A percentile compares a stretch with the other conserved stretches of the same genome.
phyloP scores from a whole-genome alignment of 306 rosid genomes.

The Pterocarpus macrocarpus region DNA sequence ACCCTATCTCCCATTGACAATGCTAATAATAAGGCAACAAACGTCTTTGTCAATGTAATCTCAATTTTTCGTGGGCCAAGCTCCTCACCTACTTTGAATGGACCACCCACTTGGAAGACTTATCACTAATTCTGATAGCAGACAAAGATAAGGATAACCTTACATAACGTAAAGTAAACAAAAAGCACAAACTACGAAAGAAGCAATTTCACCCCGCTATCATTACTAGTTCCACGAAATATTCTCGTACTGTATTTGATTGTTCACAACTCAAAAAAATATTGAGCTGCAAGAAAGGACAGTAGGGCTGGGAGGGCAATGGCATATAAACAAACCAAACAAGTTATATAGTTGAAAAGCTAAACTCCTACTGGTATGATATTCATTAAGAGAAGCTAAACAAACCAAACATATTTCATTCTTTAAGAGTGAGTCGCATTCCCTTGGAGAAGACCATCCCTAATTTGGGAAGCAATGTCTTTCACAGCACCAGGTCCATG shows the following conservation, averaged over 20 bases:
- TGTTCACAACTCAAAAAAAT: slow-evolving; percentile 5
- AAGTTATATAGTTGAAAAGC: background rate
- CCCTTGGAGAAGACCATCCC: slow-evolving; percentile 86
- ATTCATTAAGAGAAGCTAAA: no score
- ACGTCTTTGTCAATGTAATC: no score
- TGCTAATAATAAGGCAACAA: no score
- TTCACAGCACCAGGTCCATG: slow-evolving; percentile 89
- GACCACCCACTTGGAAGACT: background rate
- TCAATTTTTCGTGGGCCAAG: no score
- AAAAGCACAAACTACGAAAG: background rate
- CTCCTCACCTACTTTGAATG: no score
- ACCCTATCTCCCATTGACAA: no score
- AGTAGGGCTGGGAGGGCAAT: no score
- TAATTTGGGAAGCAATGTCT: slow-evolving; percentile 78
- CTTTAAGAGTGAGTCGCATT: slow-evolving; percentile 24
- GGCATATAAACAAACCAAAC: slow-evolving; percentile 21
- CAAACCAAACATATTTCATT: background rate
- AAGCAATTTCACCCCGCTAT: background rate
- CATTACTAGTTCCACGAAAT: background rate
- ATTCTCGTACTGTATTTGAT: background rate
- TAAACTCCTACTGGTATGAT: background rate
- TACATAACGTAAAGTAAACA: background rate
- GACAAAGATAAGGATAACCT: background rate
- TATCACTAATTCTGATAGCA: background rate
- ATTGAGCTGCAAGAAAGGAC: background rate